Evolutionary conservation across 2,329 filamentous ascomycete species (phyloP), one percentile per base, ranked within the genome.

Genomic region (Talaromyces funiculosus): DNA sequence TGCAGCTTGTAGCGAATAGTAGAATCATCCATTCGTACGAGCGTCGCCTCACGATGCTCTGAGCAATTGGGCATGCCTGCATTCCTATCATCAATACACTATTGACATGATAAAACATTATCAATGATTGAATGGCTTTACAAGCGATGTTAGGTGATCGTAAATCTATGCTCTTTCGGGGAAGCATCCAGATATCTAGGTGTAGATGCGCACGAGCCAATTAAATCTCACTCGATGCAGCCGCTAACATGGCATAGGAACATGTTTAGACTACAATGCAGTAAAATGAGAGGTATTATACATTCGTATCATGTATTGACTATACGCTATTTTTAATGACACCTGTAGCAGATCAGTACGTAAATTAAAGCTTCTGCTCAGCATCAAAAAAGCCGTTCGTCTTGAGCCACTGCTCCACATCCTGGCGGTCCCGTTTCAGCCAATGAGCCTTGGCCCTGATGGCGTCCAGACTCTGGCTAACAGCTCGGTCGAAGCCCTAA

Each of bases 391-490:
- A 61, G 55, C 84, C 83, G 67, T 88, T 86, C 68, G 83, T 79
- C 75, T 85, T 84, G 65, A 90, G 77, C 88, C 88, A 92, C 58
- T 74, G 69, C 72, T 84, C 82, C n/a, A 96, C 89, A 74, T 96
- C 90, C 29, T 84, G 82, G 45, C 82, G 80, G 74, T 96, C 92
- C 61, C 91, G 84, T 73, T 85, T 78, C 60, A 95, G 73, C 90
- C 90, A 96, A 62, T 86, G 84, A 67, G 88, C 82, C 84, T 96
- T 97, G 59, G 92, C 92, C 63, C 85, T 84, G 69, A 97, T 88
- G 3, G 87, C 82, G 73, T 97, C 93, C 67, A 89, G 82, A 73
- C 89, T 93, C 80, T 97, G 93, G n/a, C 91, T 90, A 61, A 97
- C 80, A 53, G 90, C 87, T 72, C 92, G 87, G 71, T 96, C 90